A percentile compares a stretch with the other conserved stretches of the same genome.
Conservation (phyloP, 1,284 basidiomycete genomes). For the Phenoliferia sp. region DNA sequence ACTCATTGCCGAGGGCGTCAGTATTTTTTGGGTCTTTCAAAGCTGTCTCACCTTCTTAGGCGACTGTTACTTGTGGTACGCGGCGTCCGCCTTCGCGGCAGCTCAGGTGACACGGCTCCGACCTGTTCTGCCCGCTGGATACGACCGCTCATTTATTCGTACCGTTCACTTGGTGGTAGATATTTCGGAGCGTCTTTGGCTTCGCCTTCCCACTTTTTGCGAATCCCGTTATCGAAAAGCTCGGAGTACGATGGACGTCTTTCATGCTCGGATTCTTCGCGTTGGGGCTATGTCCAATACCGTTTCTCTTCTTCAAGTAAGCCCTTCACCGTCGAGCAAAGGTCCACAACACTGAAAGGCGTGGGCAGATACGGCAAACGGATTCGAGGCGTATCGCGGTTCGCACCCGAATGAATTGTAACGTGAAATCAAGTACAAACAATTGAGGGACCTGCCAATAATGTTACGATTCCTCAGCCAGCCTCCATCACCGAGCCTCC, state of each 20-base stretch:
- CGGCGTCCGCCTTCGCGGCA: not conserved
- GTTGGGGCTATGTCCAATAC: not conserved
- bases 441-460: not conserved
- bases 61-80: not conserved
- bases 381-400: not conserved
- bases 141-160: not conserved
- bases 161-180: no score
- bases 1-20: not conserved
- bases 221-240: not conserved
- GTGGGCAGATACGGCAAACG: not conserved
- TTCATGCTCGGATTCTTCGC: not conserved
- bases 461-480: not conserved
- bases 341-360: no score
- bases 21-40: not conserved
- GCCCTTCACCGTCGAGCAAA: not conserved
- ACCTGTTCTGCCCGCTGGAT: not conserved
- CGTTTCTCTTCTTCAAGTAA: not conserved
- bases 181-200: not conserved
- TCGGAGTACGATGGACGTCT: not conserved
- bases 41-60: not conserved
- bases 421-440: not conserved
- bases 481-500: not conserved
- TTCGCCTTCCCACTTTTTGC: not conserved
- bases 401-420: not conserved
- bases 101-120: not conserved